Evolutionary conservation across 179 eudicot species (phyloP).

Genomic region (Beta macrorhiza): DNA sequence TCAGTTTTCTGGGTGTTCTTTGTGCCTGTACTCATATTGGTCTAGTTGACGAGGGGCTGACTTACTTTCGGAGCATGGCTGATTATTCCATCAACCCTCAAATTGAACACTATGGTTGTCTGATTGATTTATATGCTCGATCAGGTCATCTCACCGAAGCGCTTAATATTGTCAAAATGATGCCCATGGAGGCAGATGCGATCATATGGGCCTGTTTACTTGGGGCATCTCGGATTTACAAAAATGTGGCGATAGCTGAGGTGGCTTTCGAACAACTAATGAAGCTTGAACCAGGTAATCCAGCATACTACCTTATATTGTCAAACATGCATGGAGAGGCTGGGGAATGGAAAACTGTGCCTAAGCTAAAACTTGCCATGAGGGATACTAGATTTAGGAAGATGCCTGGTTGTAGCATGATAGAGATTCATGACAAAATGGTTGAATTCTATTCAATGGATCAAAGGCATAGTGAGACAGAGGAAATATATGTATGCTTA

Average conservation of each 20-base stretch:
- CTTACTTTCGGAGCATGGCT: constrained; percentile 56
- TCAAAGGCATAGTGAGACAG: constrained; percentile 54
- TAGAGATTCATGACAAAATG: constrained; percentile 54
- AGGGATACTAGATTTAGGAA: constrained; percentile 56
- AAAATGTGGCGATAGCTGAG: constrained; percentile 65
- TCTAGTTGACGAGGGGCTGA: constrained; percentile 52
- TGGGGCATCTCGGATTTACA: constrained; percentile 66
- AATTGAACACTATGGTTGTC: constrained; percentile 82
- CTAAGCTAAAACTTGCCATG: constrained; percentile 58
- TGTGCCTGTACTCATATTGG: constrained; percentile 85
- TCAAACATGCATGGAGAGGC: constrained; percentile 67
- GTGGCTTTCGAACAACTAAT: constrained; percentile 53
- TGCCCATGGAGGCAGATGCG: constrained; percentile 69
- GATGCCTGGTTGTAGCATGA: constrained; percentile 64
- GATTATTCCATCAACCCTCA: constrained; percentile 51
- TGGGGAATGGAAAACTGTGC: constrained; percentile 55
- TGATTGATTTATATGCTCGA: constrained; percentile 65
- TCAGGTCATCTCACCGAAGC: constrained; percentile 65
- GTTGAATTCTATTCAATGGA: constrained; percentile 66
- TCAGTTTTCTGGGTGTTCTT: constrained; percentile 67
- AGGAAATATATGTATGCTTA: constrained; percentile 50
- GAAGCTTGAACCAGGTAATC: constrained; percentile 68
- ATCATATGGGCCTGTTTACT: constrained; percentile 72
- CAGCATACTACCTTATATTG: constrained; percentile 58
- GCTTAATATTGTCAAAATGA: constrained; percentile 49